Evolutionary conservation across 306 rosid genomes (phyloP).

Genomic region (Cyclanthera cordifolia): DNA sequence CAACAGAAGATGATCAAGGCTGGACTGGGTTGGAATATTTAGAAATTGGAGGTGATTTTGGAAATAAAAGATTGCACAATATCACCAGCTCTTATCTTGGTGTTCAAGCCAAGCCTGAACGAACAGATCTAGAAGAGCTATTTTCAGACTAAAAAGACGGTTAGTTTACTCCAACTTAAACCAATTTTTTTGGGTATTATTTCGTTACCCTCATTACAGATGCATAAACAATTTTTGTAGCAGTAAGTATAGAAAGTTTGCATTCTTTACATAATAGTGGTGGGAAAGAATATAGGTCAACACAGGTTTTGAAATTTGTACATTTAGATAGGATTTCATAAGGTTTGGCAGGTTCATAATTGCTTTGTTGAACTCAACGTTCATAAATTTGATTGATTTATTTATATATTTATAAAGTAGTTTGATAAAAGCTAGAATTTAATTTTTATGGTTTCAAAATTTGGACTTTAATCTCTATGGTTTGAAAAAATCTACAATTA

Average conservation of each 20-base stretch:
- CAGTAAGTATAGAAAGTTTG: constrained; percentile 8
- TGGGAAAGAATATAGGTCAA: constrained; percentile 9
- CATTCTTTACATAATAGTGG: constrained; percentile 15
- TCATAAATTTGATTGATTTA: background rate
- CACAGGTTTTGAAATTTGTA: constrained; percentile 30
- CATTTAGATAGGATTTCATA: background rate
- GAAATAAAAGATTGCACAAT: constrained; percentile 14
- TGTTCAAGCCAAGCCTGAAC: constrained; percentile 24
- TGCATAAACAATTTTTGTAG: background rate
- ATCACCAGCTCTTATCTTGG: constrained; percentile 19
- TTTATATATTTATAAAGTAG: too few species aligned
- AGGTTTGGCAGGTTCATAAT: background rate
- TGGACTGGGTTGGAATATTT: constrained; percentile 36
- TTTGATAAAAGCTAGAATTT: too few species aligned
- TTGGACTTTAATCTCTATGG: too few species aligned
- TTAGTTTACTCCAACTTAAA: background rate
- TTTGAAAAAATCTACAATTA: too few species aligned
- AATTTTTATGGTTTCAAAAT: too few species aligned
- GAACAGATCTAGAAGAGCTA: constrained; percentile 50
- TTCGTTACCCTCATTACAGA: background rate
- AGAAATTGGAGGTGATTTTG: constrained; percentile 20
- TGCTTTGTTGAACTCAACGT: too few species aligned
- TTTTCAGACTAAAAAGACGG: constrained; percentile 41
- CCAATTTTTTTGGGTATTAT: constrained; percentile 18
- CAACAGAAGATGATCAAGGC: constrained; percentile 35